Evolutionary conservation across 1,284 basidiomycete species (phyloP).

Genomic region (Puccinia horiana): DNA sequence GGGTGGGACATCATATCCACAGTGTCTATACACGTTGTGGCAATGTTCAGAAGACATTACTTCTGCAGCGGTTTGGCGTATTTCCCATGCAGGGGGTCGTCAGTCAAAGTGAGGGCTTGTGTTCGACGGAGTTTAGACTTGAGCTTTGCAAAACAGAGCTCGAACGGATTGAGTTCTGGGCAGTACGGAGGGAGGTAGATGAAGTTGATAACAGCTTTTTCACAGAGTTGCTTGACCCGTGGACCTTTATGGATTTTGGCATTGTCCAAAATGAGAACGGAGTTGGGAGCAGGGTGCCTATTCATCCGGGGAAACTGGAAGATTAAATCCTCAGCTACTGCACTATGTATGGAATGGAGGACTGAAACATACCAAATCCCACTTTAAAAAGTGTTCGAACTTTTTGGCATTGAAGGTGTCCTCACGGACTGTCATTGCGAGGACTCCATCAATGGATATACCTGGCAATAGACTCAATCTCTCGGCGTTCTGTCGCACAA

Average conservation of each 20-base stretch:
- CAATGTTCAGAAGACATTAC: not conserved
- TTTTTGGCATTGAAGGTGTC: not conserved
- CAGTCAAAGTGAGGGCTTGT: not conserved
- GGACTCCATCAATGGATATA: not conserved
- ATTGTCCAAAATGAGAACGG: not conserved
- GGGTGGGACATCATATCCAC: not conserved
- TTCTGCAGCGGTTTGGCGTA: not conserved
- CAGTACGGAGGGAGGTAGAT: not conserved
- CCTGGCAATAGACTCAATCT: not conserved
- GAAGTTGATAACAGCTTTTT: not conserved
- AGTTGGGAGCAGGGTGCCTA: not conserved
- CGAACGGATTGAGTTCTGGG: conserved; percentile 27
- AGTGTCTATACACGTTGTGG: not conserved
- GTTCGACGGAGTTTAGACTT: not conserved
- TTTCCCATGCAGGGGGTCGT: not conserved
- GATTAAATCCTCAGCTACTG: not conserved
- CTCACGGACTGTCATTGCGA: not conserved
- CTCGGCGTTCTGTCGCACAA: not conserved
- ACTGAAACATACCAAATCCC: not conserved
- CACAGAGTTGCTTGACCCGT: not conserved
- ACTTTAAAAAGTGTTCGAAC: conserved; percentile 7
- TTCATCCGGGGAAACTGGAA: conserved; percentile 31
- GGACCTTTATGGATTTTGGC: not conserved
- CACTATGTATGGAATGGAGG: not conserved
- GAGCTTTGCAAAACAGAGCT: not conserved